Conservation (phyloP, 2,329 filamentous ascomycete species). For the Arthrinium puccinioides region DNA sequence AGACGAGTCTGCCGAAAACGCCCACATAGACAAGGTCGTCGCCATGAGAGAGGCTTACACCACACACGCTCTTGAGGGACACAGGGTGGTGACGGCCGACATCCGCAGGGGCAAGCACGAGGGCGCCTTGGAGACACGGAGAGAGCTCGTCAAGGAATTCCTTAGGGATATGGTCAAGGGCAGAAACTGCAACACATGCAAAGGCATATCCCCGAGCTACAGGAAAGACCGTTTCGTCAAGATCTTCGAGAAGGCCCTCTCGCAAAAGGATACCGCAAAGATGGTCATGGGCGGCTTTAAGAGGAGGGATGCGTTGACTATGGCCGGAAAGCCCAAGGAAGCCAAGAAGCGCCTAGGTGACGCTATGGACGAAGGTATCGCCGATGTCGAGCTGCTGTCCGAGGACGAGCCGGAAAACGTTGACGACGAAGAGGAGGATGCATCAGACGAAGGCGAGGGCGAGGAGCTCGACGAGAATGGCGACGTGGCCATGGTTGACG, state of each 20-base stretch:
- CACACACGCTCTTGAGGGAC: slow-evolving; percentile 58
- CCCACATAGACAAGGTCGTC: slow-evolving; percentile 42
- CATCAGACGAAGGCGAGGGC: slow-evolving; percentile 35
- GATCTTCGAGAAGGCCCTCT: slow-evolving; percentile 80
- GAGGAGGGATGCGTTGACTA: slow-evolving; percentile 61
- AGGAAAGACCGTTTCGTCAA: slow-evolving; percentile 89
- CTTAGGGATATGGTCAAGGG: slow-evolving; percentile 63
- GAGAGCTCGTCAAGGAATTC: slow-evolving; percentile 73
- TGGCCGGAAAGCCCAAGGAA: slow-evolving; percentile 27
- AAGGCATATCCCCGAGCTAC: slow-evolving; percentile 71
- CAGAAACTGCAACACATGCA: slow-evolving; percentile 60
- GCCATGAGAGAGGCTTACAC: slow-evolving; percentile 60
- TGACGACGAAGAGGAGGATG: slow-evolving; percentile 31
- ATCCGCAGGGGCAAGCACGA: slow-evolving; percentile 68
- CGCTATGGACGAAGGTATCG: slow-evolving; percentile 61
- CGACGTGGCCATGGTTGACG: slow-evolving; percentile 51
- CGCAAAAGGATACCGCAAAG: slow-evolving; percentile 64
- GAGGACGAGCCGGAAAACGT: slow-evolving; percentile 33
- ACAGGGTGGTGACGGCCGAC: slow-evolving; percentile 41
- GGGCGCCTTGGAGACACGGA: slow-evolving; percentile 69
- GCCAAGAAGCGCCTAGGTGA: slow-evolving; percentile 32
- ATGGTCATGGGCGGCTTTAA: slow-evolving; percentile 67
- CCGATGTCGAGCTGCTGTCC: slow-evolving; percentile 51
- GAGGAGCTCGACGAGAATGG: slow-evolving; percentile 46
- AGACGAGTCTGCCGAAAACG: slow-evolving; percentile 54